phyloP scores from a whole-genome alignment of 768 basidiomycete genomes.

The Termitomyces sp. region DNA sequence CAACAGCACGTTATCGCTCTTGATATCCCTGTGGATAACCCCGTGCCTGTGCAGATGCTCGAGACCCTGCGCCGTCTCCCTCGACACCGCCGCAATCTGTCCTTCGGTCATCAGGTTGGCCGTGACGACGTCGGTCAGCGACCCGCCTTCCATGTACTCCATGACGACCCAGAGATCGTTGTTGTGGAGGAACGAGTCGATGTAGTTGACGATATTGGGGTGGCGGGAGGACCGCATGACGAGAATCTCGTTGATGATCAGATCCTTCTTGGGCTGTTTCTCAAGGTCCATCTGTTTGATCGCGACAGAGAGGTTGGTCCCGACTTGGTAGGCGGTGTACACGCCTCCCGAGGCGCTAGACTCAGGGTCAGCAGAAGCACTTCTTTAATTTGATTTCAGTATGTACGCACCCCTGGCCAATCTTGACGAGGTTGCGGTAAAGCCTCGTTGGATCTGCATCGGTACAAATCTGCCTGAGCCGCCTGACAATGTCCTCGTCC shows the following conservation, averaged over 20 bases:
- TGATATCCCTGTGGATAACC: constrained; percentile 98
- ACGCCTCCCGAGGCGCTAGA: constrained; percentile 93
- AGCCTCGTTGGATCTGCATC: constrained; percentile 95
- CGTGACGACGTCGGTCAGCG: constrained; percentile 92
- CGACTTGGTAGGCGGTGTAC: constrained; percentile 97
- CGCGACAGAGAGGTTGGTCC: constrained; percentile 89
- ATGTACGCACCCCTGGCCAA: constrained; percentile 86
- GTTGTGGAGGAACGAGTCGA: constrained; percentile 96
- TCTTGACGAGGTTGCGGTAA: constrained; percentile 92
- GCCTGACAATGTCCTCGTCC: constrained; percentile 87
- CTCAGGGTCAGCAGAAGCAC: constrained; percentile 7
- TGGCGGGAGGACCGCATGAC: constrained; percentile 97
- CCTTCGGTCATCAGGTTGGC: constrained; percentile 97
- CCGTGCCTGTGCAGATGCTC: constrained; percentile 95
- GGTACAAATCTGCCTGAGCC: constrained; percentile 92
- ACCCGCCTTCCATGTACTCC: constrained; percentile 99
- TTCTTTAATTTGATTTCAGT: background rate
- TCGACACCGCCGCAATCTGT: constrained; percentile 94
- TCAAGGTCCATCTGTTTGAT: constrained; percentile 99
- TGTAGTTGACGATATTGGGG: constrained; percentile 99
- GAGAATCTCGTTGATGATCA: constrained; percentile 99
- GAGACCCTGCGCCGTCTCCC: constrained; percentile 90
- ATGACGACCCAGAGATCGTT: constrained; percentile 99
- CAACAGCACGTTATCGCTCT: constrained; percentile 95
- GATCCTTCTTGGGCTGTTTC: constrained; percentile 98